Evolutionary conservation across 768 basidiomycete species (phyloP).

Genomic region (Suillus discolor): DNA sequence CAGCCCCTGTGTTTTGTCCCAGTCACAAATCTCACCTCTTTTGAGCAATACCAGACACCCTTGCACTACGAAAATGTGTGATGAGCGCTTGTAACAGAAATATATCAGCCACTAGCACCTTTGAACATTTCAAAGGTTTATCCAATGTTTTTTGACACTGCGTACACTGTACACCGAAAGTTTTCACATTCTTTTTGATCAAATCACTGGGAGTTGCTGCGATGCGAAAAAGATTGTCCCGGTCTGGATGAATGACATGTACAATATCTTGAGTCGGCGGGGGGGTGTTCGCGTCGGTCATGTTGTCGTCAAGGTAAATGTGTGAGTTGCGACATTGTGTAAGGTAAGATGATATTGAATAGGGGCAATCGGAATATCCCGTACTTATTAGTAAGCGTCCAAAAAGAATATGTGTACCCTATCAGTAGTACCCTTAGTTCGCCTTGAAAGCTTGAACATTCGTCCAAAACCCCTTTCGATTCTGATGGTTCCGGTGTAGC

Average conservation of each 20-base stretch:
- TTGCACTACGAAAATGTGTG: constrained; percentile 15
- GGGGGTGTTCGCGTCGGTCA: background rate
- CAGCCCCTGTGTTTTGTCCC: background rate
- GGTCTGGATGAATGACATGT: constrained; percentile 16
- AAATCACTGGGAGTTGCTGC: constrained; percentile 14
- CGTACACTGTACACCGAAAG: constrained; percentile 15
- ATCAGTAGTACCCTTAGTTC: too few species aligned
- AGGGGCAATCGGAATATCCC: background rate
- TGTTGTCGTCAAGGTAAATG: background rate
- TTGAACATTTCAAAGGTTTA: constrained; percentile 17
- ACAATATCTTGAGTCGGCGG: background rate
- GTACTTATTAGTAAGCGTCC: background rate
- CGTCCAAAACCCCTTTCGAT: background rate
- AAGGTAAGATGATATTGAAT: background rate
- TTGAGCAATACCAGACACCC: constrained; percentile 24
- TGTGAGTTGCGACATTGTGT: background rate
- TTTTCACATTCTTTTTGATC: constrained; percentile 13
- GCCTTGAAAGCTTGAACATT: background rate
- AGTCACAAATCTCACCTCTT: constrained; percentile 6
- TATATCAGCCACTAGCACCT: background rate
- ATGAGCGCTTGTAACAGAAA: background rate
- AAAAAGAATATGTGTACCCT: too few species aligned
- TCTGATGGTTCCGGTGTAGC: background rate
- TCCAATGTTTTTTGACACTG: constrained; percentile 14
- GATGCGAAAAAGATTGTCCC: constrained; percentile 9